Evolutionary conservation across 495 filamentous ascomycete species (phyloP).

Genomic region (Hypoxylon lenormandii): DNA sequence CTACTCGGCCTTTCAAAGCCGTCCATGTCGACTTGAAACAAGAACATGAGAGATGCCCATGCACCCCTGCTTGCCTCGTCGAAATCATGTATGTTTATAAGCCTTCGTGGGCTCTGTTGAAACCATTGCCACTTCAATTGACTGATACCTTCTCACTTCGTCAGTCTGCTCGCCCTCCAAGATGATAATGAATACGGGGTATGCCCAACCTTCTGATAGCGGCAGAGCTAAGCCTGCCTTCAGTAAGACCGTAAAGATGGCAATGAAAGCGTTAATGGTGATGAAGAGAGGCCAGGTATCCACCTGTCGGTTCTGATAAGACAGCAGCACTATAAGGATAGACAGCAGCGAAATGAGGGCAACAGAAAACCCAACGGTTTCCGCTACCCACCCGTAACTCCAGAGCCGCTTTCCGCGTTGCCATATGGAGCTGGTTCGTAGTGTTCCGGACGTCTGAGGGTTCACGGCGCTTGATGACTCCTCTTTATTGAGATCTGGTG

Average conservation of each 20-base stretch:
- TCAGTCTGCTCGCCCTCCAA: background rate
- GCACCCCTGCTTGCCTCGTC: background rate
- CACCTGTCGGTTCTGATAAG: background rate
- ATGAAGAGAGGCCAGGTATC: background rate
- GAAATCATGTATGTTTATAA: background rate
- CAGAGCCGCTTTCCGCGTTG: background rate
- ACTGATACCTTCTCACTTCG: background rate
- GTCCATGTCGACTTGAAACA: background rate
- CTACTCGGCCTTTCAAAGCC: background rate
- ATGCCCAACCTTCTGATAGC: background rate
- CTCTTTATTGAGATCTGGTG: background rate
- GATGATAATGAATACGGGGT: background rate
- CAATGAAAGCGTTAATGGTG: background rate
- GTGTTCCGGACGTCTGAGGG: background rate
- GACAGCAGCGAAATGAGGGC: background rate
- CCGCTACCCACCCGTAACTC: background rate
- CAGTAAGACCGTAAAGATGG: conserved; percentile 1
- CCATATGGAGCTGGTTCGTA: background rate
- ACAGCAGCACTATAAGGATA: background rate
- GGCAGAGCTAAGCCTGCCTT: conserved; percentile 1
- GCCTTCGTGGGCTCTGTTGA: background rate
- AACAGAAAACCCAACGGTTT: background rate
- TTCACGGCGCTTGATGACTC: background rate
- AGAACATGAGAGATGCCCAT: background rate
- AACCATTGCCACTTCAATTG: background rate